Evolutionary conservation across 768 basidiomycete genomes (phyloP), one percentile per base, ranked within the genome.

Genomic region (Lactarius akahatsu): DNA sequence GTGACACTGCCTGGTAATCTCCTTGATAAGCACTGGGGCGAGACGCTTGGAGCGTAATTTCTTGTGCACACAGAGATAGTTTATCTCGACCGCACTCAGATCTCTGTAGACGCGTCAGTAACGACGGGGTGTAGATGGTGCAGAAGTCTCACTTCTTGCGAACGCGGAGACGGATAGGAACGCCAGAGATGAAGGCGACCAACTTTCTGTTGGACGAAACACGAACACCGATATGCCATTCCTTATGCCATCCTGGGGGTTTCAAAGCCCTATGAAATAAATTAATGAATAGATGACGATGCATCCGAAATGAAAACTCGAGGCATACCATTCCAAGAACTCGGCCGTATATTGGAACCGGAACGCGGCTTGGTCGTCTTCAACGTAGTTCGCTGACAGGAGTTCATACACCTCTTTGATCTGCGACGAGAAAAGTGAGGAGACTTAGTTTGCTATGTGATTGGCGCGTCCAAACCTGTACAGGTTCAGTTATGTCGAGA

Each of bases 41-140:
- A 98, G 81, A 47, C 97, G 90, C 76, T 98, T 98, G 0, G 94
- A 92, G 20, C 97, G 90, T 41, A 98, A 80, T 77, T 97, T 98
- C 81, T 99, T 99, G 83, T 97, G 96, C 1, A 98, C 88, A 72
- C 94, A 96, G 59, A 99, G 89, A 77, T 92, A 98, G 77, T 98
- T 99, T 80, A 99, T 96, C 77, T 98, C 97, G 75, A 88, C 88
- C 50, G 87, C 86, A 34, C 77, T 79, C 73, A 98, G 82, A 6
- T 80, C 77, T 56, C 92, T 95, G 67, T 41, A 65, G 72, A n/a
- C 16, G 56, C 23, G 47, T 71, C 57, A 70, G 56, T 28, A 55
- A 23, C 60, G 43, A 50, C 56, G 16, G 59, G 40, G 23, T 47
- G 64, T 30, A 38, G 54, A 50, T 61, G 20, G 50, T 34, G 52